Conservation (phyloP, 2,329 filamentous ascomycete species). For the Diaporthe velutina region DNA sequence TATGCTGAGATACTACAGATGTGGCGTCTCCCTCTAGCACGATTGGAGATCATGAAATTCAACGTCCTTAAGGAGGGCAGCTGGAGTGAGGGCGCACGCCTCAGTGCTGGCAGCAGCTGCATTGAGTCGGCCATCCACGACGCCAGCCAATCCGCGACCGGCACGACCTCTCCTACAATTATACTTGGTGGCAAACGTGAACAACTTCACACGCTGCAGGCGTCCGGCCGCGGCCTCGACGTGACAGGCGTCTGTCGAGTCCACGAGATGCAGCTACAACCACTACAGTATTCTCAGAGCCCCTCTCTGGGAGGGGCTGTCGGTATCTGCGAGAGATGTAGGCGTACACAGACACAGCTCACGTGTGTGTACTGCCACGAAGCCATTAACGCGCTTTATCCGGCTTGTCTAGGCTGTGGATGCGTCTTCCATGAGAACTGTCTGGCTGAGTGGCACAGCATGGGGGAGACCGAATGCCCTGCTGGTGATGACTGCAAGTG, state of each 20-base stretch:
- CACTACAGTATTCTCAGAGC: conserved; percentile 60
- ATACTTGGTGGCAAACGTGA: conserved; percentile 68
- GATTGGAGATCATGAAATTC: conserved; percentile 78
- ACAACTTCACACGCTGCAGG: conserved; percentile 61
- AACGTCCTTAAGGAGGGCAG: conserved; percentile 69
- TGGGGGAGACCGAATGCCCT: conserved; percentile 69
- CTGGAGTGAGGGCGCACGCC: conserved; percentile 36
- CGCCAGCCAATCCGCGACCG: conserved; percentile 53
- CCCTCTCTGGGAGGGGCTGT: conserved; percentile 60
- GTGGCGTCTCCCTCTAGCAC: conserved; percentile 73
- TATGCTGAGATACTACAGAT: conserved; percentile 79
- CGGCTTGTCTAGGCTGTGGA: conserved; percentile 73
- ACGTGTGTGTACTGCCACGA: conserved; percentile 74
- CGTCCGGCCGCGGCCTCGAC: conserved; percentile 70
- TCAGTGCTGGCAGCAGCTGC: conserved; percentile 48
- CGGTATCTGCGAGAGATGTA: conserved; percentile 65
- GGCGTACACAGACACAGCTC: conserved; percentile 67
- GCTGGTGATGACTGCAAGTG: conserved; percentile 76
- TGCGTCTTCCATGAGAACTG: conserved; percentile 73
- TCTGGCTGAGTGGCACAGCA: conserved; percentile 69
- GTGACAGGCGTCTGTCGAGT: conserved; percentile 73
- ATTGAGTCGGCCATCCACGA: conserved; percentile 50
- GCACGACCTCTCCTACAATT: conserved; percentile 54
- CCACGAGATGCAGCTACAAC: conserved; percentile 73
- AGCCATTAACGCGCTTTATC: conserved; percentile 70